A percentile compares a stretch with the other conserved stretches of the same genome.
These are phyloP conservation scores for Hymenoscyphus repandus DNA, from an alignment of 2,329 filamentous ascomycete species.

Conservation along the genomic window DNA sequence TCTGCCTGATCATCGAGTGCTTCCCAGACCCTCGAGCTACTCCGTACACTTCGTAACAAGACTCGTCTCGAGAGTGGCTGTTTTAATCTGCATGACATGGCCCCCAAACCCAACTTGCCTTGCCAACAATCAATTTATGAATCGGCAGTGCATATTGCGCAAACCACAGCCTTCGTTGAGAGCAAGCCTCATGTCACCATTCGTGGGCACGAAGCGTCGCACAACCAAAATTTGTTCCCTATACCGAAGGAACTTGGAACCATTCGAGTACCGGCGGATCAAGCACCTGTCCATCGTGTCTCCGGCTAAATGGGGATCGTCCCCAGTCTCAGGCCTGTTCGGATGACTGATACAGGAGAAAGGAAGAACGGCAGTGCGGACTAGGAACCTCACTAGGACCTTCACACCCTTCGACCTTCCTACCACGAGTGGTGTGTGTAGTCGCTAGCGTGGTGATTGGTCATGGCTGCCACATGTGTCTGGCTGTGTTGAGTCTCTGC, in stretches of 20 bases:
- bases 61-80: background rate
- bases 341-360: background rate
- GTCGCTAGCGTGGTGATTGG: background rate
- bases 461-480: background rate
- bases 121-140: background rate
- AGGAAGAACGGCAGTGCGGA: background rate
- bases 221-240: too few species aligned
- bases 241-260: background rate
- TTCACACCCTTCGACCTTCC: background rate
- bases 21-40: background rate
- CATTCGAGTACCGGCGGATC: background rate
- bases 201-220: background rate
- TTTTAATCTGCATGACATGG: background rate
- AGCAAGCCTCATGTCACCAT: background rate
- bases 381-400: background rate
- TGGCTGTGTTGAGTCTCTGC: background rate
- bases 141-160: slow-evolving; percentile 2
- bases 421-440: background rate
- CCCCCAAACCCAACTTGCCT: background rate
- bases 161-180: background rate
- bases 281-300: slow-evolving; percentile 1
- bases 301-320: background rate
- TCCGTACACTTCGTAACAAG: background rate
- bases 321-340: background rate
- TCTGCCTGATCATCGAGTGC: background rate